Base-by-base conservation (phyloP, 768 basidiomycete species). In the Termitomyces titanicus region DNA sequence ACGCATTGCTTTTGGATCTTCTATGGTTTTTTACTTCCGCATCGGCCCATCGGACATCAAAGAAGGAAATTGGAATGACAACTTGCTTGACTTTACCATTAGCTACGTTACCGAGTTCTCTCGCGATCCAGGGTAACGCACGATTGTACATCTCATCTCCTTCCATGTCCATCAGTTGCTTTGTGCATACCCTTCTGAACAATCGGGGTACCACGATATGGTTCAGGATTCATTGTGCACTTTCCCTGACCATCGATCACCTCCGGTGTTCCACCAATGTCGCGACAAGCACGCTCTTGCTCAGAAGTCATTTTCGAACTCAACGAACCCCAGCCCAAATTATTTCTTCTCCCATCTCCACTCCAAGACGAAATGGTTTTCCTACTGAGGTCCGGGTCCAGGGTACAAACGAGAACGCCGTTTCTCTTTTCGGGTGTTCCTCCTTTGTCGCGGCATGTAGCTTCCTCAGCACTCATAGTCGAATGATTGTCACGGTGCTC, bases 391-490 rank as follows among this genome's bases (percentile, higher is more conserved):
- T 29, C 45, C 35, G 38, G 51, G 46, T 48, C 25, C 49, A 50
- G 40, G 5, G 46, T 42, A 39, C 53, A 55, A 24, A 42, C 33
- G 18, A 54, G 34, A 40, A 52, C 52, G 20, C 57, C 31, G 33
- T 58, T 20, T 34, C 35, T 45, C 18, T 11, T 46, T 38, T 54
- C 55, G 1, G 24, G 47, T 20, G 57, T 58, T 18, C 49, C 53
- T 20, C 53, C 57, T 33, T 11, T 10, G 12, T 47, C 31, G 24
- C 45, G 44, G n/a, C 45, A 52, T 38, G 54, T 50, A 18, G 13
- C 33, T 47, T 55, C 58, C 20, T 31, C 20, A 4, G 25, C 15
- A 8, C 1, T 45, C 43, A 27, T 38, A 15, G 20, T 22, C 3
- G 45, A 47, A 8, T 12, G 8, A 27, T n/a, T 17, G 17, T 29